Percentiles rank a stretch among this genome's conserved stretches.
Conservation (phyloP, 768 basidiomycete species). For the Phylloporus sp. region DNA sequence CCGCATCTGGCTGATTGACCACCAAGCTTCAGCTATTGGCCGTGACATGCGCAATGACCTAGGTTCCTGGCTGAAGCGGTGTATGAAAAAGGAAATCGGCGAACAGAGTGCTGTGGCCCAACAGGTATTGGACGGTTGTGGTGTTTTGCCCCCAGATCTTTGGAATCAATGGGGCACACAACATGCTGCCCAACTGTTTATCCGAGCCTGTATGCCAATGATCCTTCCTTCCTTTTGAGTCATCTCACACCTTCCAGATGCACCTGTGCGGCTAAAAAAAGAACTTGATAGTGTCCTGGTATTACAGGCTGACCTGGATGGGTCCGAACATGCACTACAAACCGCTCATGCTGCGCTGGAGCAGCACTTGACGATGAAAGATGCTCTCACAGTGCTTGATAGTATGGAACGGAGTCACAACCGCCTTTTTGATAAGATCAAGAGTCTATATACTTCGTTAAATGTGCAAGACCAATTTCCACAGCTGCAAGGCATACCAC, state of each 20-base stretch:
- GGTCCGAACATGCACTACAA: constrained; percentile 22
- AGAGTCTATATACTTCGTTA: constrained; percentile 5
- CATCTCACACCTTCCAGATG: constrained; percentile 17
- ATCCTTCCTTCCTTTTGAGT: not conserved
- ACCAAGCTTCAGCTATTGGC: not conserved
- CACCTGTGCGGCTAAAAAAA: constrained; percentile 27
- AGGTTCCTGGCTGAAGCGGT: not conserved
- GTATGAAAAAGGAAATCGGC: not conserved
- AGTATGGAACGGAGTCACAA: constrained; percentile 12
- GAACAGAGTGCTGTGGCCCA: not conserved
- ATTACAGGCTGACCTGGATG: constrained; percentile 29
- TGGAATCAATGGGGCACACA: not conserved
- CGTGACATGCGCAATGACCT: not conserved
- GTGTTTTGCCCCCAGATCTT: not conserved
- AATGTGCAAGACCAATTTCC: constrained; percentile 9
- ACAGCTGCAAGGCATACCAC: not conserved
- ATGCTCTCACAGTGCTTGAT: constrained; percentile 7
- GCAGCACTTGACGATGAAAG: not conserved
- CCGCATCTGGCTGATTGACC: not conserved
- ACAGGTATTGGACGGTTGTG: not conserved
- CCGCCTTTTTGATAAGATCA: not conserved
- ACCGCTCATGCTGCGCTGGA: constrained; percentile 6
- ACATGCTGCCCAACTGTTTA: not conserved
- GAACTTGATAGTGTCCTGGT: constrained; percentile 30
- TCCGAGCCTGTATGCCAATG: not conserved